Evolutionary conservation across 441 rosid genomes (phyloP).

Genomic region (Manihot esculenta): DNA sequence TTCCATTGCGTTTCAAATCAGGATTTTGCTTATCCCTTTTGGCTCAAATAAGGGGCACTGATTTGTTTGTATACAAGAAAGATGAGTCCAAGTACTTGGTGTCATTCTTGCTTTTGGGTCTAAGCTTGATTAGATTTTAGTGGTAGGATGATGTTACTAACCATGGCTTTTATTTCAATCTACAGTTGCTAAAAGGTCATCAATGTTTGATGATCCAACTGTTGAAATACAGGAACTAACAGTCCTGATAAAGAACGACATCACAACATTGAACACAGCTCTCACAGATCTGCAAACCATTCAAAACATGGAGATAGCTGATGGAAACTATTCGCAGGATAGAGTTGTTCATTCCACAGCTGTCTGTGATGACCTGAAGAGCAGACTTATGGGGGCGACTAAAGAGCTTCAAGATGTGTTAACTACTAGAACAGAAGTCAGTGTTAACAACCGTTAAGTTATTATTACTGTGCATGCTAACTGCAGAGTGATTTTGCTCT

Average conservation of each 20-base stretch:
- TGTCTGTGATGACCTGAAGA: slow-evolving; percentile 82
- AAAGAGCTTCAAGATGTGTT: slow-evolving; percentile 77
- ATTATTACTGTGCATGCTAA: slow-evolving; percentile 10
- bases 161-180: background rate
- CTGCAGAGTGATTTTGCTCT: background rate
- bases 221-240: slow-evolving; percentile 84
- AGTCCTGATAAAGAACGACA: slow-evolving; percentile 72
- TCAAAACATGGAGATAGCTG: slow-evolving; percentile 78
- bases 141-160: slow-evolving; percentile 10
- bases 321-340: slow-evolving; percentile 71
- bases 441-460: slow-evolving; percentile 10
- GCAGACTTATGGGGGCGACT: slow-evolving; percentile 78
- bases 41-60: background rate
- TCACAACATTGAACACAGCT: slow-evolving; percentile 69
- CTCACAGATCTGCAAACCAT: slow-evolving; percentile 78
- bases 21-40: background rate
- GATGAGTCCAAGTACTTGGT: background rate
- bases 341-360: slow-evolving; percentile 71
- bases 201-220: slow-evolving; percentile 85
- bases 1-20: background rate
- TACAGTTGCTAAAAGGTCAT: slow-evolving; percentile 82
- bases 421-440: slow-evolving; percentile 83
- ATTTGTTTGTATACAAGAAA: background rate
- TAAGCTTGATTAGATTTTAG: background rate
- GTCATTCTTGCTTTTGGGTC: background rate